Evolutionary conservation across 495 filamentous ascomycete genomes (phyloP), one percentile per base, ranked within the genome.

Genomic region (Trichoderma parareesei): DNA sequence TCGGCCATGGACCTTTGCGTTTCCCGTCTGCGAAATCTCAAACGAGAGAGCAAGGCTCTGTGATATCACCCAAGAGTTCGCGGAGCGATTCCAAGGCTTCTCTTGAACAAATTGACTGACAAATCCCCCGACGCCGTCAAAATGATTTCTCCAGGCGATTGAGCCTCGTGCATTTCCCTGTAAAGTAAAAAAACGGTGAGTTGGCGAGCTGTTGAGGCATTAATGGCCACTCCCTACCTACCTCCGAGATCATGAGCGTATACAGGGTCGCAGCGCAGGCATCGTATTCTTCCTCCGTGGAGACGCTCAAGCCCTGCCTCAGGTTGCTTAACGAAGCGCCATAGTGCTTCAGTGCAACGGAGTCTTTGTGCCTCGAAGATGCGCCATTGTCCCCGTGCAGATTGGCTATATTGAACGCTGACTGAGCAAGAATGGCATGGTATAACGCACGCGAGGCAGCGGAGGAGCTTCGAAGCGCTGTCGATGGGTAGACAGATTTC

Each of bases 241-340:
- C 49, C 49, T 57, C 49, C 5, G 49, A 57, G 8, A 57, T 57
- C 49, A 57, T 57, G 33, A 57, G 20, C 35, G 49, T 57, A 57
- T 57, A 57, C 14, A 57, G 49, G 10, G 49, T 57, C 33, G 49
- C 49, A 57, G 49, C 49, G 49, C 49, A 57, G 33, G 49, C 49
- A 37, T 57, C n/a, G 11, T 57, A 57, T 57, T 57, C 49, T 33
- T 20, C 20, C n/a, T 57, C 49, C 20, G 11, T 37, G 20, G 49
- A 13, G n/a, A 33, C 14, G 11, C 35, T 57, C 11, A 57, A 14
- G 4, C 7, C 14, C 9, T 37, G 18, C 4, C 49, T 37, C 4
- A 57, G 49, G 20, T 57, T 27, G 33, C 33, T 57, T 13, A 57
- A 35, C 9, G 49, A 57, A 11, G 33, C 33, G 7, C 49, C 49